These are phyloP conservation scores for Selaginella tamariscina DNA, from an alignment of 75 land plant genomes.

Conservation along the genomic window DNA sequence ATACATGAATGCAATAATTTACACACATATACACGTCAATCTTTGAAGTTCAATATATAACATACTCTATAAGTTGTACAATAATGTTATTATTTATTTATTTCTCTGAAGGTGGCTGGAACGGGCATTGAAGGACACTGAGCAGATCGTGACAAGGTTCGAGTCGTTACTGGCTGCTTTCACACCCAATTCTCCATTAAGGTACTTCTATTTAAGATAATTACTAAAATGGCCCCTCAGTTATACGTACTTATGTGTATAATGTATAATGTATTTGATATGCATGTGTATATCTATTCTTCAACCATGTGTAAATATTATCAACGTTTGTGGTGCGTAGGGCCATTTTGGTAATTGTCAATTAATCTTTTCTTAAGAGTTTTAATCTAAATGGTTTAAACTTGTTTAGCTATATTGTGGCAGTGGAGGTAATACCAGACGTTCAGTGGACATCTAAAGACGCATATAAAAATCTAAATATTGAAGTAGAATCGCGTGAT, in stretches of 20 bases:
- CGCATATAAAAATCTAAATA: constrained; percentile 64
- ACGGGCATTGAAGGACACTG: constrained; percentile 75
- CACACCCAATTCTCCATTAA: constrained; percentile 38
- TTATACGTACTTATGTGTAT: too few relatives aligned
- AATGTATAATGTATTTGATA: too few relatives aligned
- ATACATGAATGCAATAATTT: too few relatives aligned
- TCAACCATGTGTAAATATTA: too few relatives aligned
- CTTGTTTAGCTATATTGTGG: constrained; percentile 69
- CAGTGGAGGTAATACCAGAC: constrained; percentile 81
- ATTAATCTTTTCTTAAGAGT: background rate
- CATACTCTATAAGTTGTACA: too few relatives aligned
- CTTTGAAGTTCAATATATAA: too few relatives aligned
- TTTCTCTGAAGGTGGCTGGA: constrained; percentile 64
- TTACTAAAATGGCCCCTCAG: too few relatives aligned
- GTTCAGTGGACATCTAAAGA: constrained; percentile 64
- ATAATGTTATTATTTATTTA: too few relatives aligned
- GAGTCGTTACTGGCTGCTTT: constrained; percentile 51
- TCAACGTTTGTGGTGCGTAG: too few relatives aligned
- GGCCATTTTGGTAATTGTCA: background rate
- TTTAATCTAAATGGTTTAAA: background rate
- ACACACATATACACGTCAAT: too few relatives aligned
- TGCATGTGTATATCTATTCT: too few relatives aligned
- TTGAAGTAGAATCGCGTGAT: constrained; percentile 41
- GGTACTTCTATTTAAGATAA: constrained; percentile 37
- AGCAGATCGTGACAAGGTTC: constrained; percentile 56